Evolutionary conservation across 106 monocot species (phyloP).

Genomic region (Ottelia alismoides): DNA sequence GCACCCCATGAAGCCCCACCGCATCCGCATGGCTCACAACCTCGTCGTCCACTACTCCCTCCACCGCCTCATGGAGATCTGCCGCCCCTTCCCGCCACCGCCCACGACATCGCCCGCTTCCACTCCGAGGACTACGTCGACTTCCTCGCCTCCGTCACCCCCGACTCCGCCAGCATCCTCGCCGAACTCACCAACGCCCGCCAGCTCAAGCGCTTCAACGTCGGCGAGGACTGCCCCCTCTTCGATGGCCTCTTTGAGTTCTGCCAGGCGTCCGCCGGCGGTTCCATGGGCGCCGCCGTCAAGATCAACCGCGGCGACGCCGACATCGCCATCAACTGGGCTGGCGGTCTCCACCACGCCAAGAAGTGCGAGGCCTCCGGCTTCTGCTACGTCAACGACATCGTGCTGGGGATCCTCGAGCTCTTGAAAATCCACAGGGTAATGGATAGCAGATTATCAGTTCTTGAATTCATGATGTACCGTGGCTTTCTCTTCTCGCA

Average conservation of each 20-base stretch:
- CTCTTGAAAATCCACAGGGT: constrained; percentile 12
- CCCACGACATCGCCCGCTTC: constrained; percentile 10
- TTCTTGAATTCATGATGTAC: no score
- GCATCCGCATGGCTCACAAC: constrained; percentile 18
- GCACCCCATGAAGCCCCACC: constrained; percentile 17
- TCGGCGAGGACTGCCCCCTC: constrained; percentile 15
- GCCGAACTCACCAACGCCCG: not conserved
- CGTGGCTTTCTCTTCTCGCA: no score
- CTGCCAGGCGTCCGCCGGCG: constrained; percentile 11
- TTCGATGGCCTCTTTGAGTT: constrained; percentile 14
- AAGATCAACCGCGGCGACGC: constrained; percentile 14
- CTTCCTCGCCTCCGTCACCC: constrained; percentile 14
- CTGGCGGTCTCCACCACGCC: constrained; percentile 13
- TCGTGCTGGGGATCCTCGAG: constrained; percentile 13
- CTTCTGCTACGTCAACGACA: constrained; percentile 14
- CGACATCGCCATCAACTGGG: constrained; percentile 16
- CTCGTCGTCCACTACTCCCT: constrained; percentile 16
- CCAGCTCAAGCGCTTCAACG: constrained; percentile 18
- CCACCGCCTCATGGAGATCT: constrained; percentile 16
- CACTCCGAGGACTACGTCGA: constrained; percentile 17
- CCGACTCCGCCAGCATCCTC: constrained; percentile 1
- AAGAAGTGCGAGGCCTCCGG: constrained; percentile 20
- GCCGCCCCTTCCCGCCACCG: constrained; percentile 9
- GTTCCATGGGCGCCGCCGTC: constrained; percentile 15
- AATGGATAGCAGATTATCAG: no score